A percentile compares a stretch with the other conserved stretches of the same genome.
These are phyloP conservation scores for Quercus glauca DNA, from an alignment of 306 rosid species.

Conservation along the genomic window DNA sequence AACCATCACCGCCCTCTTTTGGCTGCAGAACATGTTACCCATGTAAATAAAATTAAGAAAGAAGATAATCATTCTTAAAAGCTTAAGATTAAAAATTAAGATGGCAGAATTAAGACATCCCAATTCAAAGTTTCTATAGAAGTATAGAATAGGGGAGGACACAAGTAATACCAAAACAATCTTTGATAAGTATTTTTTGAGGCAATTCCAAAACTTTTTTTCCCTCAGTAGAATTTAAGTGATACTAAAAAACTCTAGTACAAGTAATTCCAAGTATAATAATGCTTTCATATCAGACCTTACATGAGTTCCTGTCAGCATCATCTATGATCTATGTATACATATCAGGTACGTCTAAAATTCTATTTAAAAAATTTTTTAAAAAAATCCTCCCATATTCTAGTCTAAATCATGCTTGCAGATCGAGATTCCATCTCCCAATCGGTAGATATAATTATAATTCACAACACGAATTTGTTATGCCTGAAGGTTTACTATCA, in stretches of 20 bases:
- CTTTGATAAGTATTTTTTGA: too few species aligned
- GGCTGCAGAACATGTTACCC: slow-evolving; percentile 51
- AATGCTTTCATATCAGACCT: slow-evolving; percentile 7
- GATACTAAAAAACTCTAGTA: background rate
- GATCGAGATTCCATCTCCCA: background rate
- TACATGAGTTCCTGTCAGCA: background rate
- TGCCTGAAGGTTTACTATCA: background rate
- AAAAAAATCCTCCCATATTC: background rate
- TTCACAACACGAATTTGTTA: background rate
- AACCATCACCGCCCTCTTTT: slow-evolving; percentile 59
- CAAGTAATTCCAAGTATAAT: slow-evolving; percentile 6
- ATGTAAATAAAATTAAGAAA: background rate
- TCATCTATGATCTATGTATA: background rate
- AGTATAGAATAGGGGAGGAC: slow-evolving; percentile 2
- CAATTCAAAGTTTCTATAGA: slow-evolving; percentile 16
- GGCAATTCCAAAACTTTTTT: too few species aligned
- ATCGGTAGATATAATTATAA: background rate
- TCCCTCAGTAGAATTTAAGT: background rate
- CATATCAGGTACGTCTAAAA: background rate
- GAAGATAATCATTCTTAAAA: slow-evolving; percentile 16
- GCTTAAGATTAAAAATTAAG: background rate
- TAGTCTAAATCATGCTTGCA: background rate
- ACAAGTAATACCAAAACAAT: background rate
- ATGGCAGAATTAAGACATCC: background rate
- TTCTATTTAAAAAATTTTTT: background rate